Evolutionary conservation across 495 filamentous ascomycete genomes (phyloP), one percentile per base, ranked within the genome.

Genomic region (Tuber brumale): DNA sequence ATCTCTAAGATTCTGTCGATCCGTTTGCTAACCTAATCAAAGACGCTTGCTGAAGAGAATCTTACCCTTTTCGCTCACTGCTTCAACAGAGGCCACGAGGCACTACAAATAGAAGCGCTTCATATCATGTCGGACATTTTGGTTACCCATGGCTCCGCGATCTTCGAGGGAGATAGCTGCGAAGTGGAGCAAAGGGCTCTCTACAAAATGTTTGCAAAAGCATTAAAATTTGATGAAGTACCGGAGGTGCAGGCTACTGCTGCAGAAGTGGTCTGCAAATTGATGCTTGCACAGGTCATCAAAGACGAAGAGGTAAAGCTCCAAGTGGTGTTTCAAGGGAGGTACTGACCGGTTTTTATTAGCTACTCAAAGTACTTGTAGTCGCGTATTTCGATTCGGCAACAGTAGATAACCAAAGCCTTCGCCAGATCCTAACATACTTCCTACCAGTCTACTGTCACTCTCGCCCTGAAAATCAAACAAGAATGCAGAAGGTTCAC

Each of bases 401-500:
- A 41, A 95, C 93, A 21, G 87, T 88, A 3, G 88, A 89, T 51
- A 98, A 97, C 82, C 92, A 95, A 76, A 89, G 89, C n/a, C 90
- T 98, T 31, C 88, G 94, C 0, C 95, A 99, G 84, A 90, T 93
- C 0, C 87, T 99, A 39, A 93, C 92, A 73, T 99, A 99, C 83
- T 98, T 97, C 87, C 88, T 99, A 79, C 95, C 95, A 0, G 95
- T 97, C 0, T 99, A 96, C 86, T 94, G 92, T 82, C 96, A 94
- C 83, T 92, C 90, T 39, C 87, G 91, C 18, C 83, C 89, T 16
- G 91, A 91, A 61, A 97, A 97, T 82, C 93, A 94, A 77, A 87
- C 89, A 41, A 86, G 91, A 37, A 94, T 98, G 93, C 88, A 89
- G 19, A 81, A 84, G 9, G 87, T 97, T 12, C 88, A 90, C 8